Conservation (phyloP, 164 flowering plant genomes). For the Umbellularia californica region DNA sequence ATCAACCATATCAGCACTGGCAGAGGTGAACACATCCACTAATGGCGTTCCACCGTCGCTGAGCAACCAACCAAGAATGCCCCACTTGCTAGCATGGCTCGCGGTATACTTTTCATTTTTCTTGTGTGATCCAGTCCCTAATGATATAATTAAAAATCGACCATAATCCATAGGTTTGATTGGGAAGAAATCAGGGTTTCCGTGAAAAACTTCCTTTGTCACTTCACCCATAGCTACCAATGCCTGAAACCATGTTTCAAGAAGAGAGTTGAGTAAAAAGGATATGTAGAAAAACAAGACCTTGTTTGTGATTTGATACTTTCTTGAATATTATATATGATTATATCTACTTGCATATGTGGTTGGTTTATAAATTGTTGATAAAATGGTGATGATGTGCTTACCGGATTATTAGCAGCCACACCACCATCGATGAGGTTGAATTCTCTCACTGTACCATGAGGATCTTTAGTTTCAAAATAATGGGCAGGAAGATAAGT, state of each 20-base stretch:
- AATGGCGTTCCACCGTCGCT: conserved; percentile 22
- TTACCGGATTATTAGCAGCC: conserved; percentile 36
- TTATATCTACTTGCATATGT: background rate
- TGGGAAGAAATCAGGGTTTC: conserved; percentile 20
- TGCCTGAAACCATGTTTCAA: conserved; percentile 14
- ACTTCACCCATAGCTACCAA: conserved; percentile 28
- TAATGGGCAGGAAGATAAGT: conserved; percentile 34
- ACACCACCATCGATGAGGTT: conserved; percentile 36
- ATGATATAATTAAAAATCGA: conserved; percentile 25
- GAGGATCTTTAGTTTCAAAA: conserved; percentile 16
- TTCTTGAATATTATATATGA: background rate
- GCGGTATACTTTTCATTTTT: conserved; percentile 18
- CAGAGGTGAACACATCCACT: conserved; percentile 25
- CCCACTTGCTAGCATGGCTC: conserved; percentile 29
- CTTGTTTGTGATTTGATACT: background rate
- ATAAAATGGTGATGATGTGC: background rate
- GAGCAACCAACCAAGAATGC: conserved; percentile 28
- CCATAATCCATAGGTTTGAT: conserved; percentile 22
- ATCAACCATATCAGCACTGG: conserved; percentile 33
- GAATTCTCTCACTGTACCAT: conserved; percentile 23
- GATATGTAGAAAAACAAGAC: no score
- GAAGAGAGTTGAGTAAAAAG: background rate
- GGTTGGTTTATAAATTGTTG: background rate
- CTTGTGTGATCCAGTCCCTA: conserved; percentile 34
- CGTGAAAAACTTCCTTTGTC: conserved; percentile 18